Base-by-base conservation (phyloP, 2,329 filamentous ascomycete species). In the Hypoxylon sp. region DNA sequence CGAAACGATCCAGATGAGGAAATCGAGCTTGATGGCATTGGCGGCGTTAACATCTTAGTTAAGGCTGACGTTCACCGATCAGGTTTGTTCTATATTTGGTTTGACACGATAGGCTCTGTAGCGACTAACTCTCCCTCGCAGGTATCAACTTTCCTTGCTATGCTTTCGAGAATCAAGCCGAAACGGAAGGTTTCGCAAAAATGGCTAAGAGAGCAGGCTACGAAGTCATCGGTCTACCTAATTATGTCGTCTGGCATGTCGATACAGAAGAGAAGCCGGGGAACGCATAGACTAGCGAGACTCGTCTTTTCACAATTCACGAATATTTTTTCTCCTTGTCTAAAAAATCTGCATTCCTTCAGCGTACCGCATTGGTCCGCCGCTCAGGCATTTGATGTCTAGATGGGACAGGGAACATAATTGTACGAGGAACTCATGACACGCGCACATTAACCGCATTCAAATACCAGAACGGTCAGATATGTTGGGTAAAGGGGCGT, bases 171-270 rank as follows among this genome's bases (percentile, higher is more conserved):
- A 98, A 99, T 81, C 96, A 99, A 83, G 96, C 96, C 71, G 96
- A 99, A 82, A 99, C 96, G 3, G 96, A 99, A 83, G 96, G 96
- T 5, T 99, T 99, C 78, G 96, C 96, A 39, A 97, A 97, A 81
- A 99, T 99, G 96, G 96, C 96, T 66, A 98, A 97, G 84, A 88
- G 94, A 70, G 96, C 96, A 17, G 96, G 96, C 48, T 98, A 98
- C 79, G 87, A 93, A 77, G 96, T 99, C 26, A 88, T 94, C 73
- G 96, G 96, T 50, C 85, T 99, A 62, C 96, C 95, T 46, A 99
- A 99, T 80, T 99, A 99, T 79, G 91, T 99, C 55, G 95, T 99
- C 65, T 99, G 96, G 96, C 96, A 99, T 79, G 93, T 97, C 76
- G 96, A 99, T 80, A 99, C 96, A 2, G 90, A 94, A 63, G 96